Conservation (phyloP, 2,329 filamentous ascomycete species). For the Colletotrichum sp. region DNA sequence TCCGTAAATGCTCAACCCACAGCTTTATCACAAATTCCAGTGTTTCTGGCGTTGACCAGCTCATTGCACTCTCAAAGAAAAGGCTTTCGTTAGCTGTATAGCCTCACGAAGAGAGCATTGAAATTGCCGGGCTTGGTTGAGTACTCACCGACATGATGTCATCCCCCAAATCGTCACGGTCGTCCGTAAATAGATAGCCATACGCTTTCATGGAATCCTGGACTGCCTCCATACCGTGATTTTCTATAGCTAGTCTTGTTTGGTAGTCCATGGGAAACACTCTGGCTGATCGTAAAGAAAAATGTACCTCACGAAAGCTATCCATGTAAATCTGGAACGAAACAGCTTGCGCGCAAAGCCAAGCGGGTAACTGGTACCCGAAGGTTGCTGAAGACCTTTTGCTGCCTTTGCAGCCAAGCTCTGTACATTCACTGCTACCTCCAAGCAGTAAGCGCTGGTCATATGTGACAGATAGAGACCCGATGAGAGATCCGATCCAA, state of each 20-base stretch:
- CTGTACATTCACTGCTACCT: neutral
- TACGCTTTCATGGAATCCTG: neutral
- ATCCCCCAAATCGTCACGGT: fast-evolving
- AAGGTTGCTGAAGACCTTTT: neutral
- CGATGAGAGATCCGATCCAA: neutral
- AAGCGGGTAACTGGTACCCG: neutral
- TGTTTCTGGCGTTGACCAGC: fast-evolving
- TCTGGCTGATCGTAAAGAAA: neutral
- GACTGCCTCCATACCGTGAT: fast-evolving
- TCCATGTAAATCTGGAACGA: neutral
- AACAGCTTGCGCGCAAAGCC: neutral
- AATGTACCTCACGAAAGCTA: neutral
- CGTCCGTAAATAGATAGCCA: neutral
- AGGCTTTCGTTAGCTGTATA: neutral
- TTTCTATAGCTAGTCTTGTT: fast-evolving
- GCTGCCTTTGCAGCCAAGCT: neutral
- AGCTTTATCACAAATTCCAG: neutral
- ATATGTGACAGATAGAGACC: neutral
- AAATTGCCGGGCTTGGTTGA: neutral
- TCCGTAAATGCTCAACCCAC: neutral
- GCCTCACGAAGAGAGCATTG: too few species aligned
- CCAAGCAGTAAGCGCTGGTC: neutral
- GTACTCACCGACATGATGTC: neutral
- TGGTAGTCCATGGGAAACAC: fast-evolving
- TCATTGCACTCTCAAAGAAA: fast-evolving